Conservation (phyloP, 495 filamentous ascomycete species). For the Xylaria scruposa region DNA sequence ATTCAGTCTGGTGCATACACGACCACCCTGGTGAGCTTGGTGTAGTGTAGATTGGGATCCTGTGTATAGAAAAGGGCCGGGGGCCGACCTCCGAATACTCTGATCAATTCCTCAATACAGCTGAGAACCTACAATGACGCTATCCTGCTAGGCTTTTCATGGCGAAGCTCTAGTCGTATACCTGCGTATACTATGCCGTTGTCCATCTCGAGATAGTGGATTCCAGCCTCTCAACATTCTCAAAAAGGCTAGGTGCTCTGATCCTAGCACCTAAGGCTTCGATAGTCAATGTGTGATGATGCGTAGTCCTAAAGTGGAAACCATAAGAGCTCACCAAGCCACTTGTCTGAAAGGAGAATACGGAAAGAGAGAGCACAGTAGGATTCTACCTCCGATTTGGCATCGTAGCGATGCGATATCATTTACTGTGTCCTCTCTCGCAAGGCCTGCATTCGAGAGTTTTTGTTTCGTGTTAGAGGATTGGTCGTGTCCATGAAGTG, state of each 20-base stretch:
- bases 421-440: neutral
- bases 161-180: neutral
- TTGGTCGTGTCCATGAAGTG: constrained; percentile 7
- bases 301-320: constrained; percentile 9
- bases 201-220: constrained; percentile 4
- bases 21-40: neutral
- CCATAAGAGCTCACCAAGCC: neutral
- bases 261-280: neutral
- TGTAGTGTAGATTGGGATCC: neutral
- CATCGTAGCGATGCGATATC: neutral
- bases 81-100: neutral
- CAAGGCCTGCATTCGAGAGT: neutral
- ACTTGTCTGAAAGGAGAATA: constrained; percentile 7
- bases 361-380: neutral
- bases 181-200: neutral
- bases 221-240: neutral
- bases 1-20: constrained; percentile 16
- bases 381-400: constrained; percentile 13
- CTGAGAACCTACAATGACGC: neutral
- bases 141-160: neutral
- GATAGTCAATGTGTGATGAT: constrained; percentile 6
- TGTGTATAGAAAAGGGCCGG: constrained; percentile 9
- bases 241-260: neutral
- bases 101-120: neutral
- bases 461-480: constrained; percentile 6